Conservation (phyloP, 768 basidiomycete species). For the Kwoniella sp. region DNA sequence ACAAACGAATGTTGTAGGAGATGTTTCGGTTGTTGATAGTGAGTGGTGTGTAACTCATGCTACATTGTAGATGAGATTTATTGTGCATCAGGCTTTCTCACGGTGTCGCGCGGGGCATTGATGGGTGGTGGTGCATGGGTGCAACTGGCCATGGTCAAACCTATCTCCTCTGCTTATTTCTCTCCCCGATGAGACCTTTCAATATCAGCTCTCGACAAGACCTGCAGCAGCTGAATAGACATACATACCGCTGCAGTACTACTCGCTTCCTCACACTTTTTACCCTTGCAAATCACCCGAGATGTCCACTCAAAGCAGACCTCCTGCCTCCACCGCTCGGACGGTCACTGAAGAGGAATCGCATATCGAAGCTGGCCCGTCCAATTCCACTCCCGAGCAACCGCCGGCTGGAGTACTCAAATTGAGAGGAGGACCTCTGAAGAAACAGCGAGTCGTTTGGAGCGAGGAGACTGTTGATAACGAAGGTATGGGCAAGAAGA, state of each 20-base stretch:
- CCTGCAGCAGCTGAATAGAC: no score
- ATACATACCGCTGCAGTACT: not conserved
- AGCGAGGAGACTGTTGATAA: slow-evolving; percentile 84
- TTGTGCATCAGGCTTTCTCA: no score
- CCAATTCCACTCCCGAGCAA: slow-evolving; percentile 55
- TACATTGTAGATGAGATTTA: no score
- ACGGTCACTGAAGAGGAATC: slow-evolving; percentile 6
- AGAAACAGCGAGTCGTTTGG: slow-evolving; percentile 73
- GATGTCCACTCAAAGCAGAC: slow-evolving; percentile 13
- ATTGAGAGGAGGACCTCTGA: slow-evolving; percentile 64
- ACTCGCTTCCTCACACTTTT: not conserved
- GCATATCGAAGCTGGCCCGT: slow-evolving; percentile 8
- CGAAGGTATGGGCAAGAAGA: slow-evolving; percentile 84
- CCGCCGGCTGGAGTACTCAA: slow-evolving; percentile 62
- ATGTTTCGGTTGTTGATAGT: no score
- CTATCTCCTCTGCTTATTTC: no score
- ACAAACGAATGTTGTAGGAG: no score
- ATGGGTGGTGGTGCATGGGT: no score
- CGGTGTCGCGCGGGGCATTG: no score
- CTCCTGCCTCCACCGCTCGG: not conserved
- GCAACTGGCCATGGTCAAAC: no score
- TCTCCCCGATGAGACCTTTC: no score
- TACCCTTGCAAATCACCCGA: not conserved
- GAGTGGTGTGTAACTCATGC: no score
- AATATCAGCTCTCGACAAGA: no score